These are phyloP conservation scores for Taiozyma sp. DNA, from an alignment of 1,139 yeast species.

Conservation along the genomic window DNA sequence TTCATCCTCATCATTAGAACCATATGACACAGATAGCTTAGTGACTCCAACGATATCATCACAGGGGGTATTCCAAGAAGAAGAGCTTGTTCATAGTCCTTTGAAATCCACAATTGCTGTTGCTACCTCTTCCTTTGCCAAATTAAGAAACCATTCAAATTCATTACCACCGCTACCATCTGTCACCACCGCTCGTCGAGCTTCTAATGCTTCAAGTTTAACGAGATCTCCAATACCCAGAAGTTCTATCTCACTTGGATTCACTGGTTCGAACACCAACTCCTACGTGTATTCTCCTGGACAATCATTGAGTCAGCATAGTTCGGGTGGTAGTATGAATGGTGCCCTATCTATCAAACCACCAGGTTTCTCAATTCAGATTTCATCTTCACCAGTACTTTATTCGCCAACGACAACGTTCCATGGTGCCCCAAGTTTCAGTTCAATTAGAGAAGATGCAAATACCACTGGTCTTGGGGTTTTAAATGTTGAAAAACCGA, in stretches of 20 bases:
- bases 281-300: slow-evolving; percentile 22
- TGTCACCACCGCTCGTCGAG: slow-evolving; percentile 25
- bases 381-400: slow-evolving; percentile 20
- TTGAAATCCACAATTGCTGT: neutral
- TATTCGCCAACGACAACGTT: slow-evolving; percentile 17
- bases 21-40: slow-evolving; percentile 1
- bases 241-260: slow-evolving; percentile 21
- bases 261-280: slow-evolving; percentile 18
- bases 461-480: neutral
- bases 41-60: slow-evolving; percentile 3
- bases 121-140: slow-evolving; percentile 3
- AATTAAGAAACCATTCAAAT: slow-evolving; percentile 17
- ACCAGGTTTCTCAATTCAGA: neutral
- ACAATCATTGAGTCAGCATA: slow-evolving; percentile 5
- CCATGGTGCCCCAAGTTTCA: neutral
- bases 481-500: neutral
- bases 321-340: neutral
- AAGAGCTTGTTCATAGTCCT: neutral
- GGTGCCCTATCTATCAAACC: slow-evolving; percentile 3
- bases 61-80: slow-evolving; percentile 2
- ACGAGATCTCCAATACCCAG: slow-evolving; percentile 22
- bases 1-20: slow-evolving; percentile 1
- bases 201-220: slow-evolving; percentile 17
- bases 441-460: slow-evolving; percentile 14
- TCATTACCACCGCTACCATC: slow-evolving; percentile 28